phyloP scores from a whole-genome alignment of 2,329 filamentous ascomycete genomes.

The Apiospora aurea region DNA sequence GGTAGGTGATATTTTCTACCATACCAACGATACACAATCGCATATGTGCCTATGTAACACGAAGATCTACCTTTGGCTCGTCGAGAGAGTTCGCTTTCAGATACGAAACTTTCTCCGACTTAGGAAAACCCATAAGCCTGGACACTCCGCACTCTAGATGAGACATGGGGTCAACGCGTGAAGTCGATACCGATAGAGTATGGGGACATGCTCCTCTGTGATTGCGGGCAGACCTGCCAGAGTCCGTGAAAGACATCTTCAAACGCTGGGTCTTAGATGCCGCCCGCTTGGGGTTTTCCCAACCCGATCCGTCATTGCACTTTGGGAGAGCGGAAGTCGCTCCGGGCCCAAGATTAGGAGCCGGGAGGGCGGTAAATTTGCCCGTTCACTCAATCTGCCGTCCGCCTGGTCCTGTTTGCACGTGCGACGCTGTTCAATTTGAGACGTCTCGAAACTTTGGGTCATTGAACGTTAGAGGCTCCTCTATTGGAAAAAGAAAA shows the following conservation, averaged over 20 bases:
- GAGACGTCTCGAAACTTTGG: not conserved
- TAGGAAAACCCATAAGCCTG: not conserved
- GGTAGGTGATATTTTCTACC: conserved; percentile 12
- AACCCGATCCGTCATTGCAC: not conserved
- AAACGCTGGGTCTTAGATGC: not conserved
- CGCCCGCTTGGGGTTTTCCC: not conserved
- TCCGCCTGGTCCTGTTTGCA: not conserved
- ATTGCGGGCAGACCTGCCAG: not conserved
- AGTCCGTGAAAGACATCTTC: conserved; percentile 10
- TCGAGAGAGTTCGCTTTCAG: not conserved
- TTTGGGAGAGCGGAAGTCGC: not conserved
- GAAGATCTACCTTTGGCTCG: not conserved
- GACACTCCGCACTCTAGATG: not conserved
- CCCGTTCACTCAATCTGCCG: not conserved
- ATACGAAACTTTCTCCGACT: not conserved
- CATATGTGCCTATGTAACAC: not conserved
- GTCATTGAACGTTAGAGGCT: not conserved
- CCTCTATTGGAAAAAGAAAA: not conserved
- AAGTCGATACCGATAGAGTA: not conserved
- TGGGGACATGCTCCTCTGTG: not conserved
- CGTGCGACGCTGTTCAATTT: not conserved
- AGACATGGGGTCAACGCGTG: too few species aligned
- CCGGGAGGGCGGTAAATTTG: not conserved
- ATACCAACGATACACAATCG: not conserved
- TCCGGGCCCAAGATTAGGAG: not conserved